A percentile compares a stretch with the other conserved stretches of the same genome.
These are phyloP conservation scores for Coemansia guatemalensis DNA, from an alignment of 192 early-diverging fungal genomes.

Conservation along the genomic window DNA sequence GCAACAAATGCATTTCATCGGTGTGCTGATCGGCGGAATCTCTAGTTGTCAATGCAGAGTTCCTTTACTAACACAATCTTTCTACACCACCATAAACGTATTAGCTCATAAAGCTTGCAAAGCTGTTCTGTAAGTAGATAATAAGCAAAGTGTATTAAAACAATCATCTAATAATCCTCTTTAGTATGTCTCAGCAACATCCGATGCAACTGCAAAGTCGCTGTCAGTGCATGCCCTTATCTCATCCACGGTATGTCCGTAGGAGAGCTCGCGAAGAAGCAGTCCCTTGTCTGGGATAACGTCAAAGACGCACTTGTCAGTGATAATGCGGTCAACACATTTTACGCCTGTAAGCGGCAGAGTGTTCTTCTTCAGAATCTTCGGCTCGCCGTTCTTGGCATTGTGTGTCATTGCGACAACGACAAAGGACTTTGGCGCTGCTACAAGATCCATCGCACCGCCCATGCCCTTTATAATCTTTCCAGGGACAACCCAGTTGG, in stretches of 20 bases:
- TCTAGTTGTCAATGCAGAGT: background rate
- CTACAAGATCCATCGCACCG: constrained; percentile 80
- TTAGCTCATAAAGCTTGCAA: background rate
- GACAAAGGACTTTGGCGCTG: constrained; percentile 64
- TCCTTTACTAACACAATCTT: background rate
- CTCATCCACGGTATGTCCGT: constrained; percentile 62
- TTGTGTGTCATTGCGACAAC: constrained; percentile 74
- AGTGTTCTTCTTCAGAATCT: constrained; percentile 71
- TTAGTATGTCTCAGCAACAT: constrained; percentile 48
- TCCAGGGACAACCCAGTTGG: constrained; percentile 84
- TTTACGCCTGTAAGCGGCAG: constrained; percentile 71
- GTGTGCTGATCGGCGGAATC: background rate
- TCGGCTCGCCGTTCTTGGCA: constrained; percentile 65
- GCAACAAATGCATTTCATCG: too few relatives aligned
- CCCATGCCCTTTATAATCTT: constrained; percentile 89
- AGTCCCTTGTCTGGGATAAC: constrained; percentile 58
- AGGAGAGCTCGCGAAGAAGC: constrained; percentile 64
- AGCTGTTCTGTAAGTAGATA: too few relatives aligned
- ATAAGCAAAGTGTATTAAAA: background rate
- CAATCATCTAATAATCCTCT: background rate
- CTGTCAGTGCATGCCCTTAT: constrained; percentile 65
- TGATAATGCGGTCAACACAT: constrained; percentile 68
- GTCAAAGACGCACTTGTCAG: constrained; percentile 71
- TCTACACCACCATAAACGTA: background rate
- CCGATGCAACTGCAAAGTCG: constrained; percentile 58